Base-by-base conservation (phyloP, 2,329 filamentous ascomycete species). In the Alternaria brassicae region DNA sequence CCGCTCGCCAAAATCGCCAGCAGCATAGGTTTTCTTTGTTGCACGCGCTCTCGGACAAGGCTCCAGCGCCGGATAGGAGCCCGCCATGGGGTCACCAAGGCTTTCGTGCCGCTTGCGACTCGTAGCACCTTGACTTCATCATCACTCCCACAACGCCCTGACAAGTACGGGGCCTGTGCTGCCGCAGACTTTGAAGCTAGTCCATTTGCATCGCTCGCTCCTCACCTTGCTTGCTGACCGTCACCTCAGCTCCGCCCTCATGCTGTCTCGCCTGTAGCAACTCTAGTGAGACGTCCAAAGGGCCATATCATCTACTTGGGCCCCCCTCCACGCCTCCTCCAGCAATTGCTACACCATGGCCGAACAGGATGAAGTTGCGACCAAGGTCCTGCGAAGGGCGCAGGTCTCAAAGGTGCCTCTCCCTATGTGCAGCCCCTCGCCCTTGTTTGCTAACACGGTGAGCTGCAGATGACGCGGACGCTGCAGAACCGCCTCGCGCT, bases 401-500 rank as follows among this genome's bases (percentile, higher is more conserved):
- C 77, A 79, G 65, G 78, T 80, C 61, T 79, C 78, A 58, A 80
- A 80, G 74, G 78, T 80, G 64, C 60, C 44, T 60, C 53, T 49
- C 58, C 55, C 63, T 56, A 19, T 42, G 47, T 42, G 30, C 58
- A 51, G 54, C 59, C 65, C 63, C 60, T 62, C 61, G 56, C 40
- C 58, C 63, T 59, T 61, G 62, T 50, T 57, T 70, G 65, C 71
- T 76, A 67, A 75, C 65, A 41, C 23, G 56, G 54, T 57, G 34
- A 52, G 60, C 47, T 72, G 55, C 76, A 98, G 95, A 96, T 99
- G 83, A 95, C 93, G 71, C 86, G 94, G 77, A 91, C 91, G 73
- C 84, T 99, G 55, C 93, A 98, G 81, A 93, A 96, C 82, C 92
- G 94, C 65, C 88, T 99, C 60, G 94, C 95, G 59, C 88, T 98